Evolutionary conservation across 805 yeast genomes (phyloP).

Genomic region (Candida montana): DNA sequence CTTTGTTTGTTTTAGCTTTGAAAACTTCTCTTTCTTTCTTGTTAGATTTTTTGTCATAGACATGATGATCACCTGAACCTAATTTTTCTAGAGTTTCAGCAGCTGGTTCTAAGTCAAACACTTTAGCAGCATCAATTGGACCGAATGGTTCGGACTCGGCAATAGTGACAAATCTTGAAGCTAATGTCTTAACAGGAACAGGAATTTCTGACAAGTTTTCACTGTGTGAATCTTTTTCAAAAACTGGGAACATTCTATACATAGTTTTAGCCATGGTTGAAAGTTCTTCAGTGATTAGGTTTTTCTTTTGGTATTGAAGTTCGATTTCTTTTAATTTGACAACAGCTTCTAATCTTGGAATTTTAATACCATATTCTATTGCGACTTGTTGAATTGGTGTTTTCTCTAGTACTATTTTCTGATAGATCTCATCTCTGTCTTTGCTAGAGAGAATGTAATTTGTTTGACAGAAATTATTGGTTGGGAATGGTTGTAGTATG

Average conservation of each 20-base stretch:
- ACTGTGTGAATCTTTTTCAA: slow-evolving; percentile 38
- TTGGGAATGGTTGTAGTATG: slow-evolving; percentile 74
- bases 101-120: slow-evolving; percentile 85
- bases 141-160: slow-evolving; percentile 96
- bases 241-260: slow-evolving; percentile 80
- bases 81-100: slow-evolving; percentile 66
- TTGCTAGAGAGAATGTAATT: slow-evolving; percentile 54
- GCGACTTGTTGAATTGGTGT: slow-evolving; percentile 69
- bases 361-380: slow-evolving; percentile 68
- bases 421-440: slow-evolving; percentile 55
- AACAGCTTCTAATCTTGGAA: slow-evolving; percentile 88
- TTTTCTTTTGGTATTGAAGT: slow-evolving; percentile 49
- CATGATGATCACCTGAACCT: slow-evolving; percentile 50
- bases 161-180: slow-evolving; percentile 78
- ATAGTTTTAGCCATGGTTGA: slow-evolving; percentile 53
- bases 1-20: slow-evolving; percentile 36
- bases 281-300: slow-evolving; percentile 50
- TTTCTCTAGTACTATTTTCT: slow-evolving; percentile 48
- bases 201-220: slow-evolving; percentile 95
- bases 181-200: slow-evolving; percentile 73
- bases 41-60: slow-evolving; percentile 22
- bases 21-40: slow-evolving; percentile 33
- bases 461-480: slow-evolving; percentile 63
- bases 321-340: slow-evolving; percentile 64
- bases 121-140: slow-evolving; percentile 88